Evolutionary conservation across 2,329 filamentous ascomycete species (phyloP).

Genomic region (Elsinoe ampelina): DNA sequence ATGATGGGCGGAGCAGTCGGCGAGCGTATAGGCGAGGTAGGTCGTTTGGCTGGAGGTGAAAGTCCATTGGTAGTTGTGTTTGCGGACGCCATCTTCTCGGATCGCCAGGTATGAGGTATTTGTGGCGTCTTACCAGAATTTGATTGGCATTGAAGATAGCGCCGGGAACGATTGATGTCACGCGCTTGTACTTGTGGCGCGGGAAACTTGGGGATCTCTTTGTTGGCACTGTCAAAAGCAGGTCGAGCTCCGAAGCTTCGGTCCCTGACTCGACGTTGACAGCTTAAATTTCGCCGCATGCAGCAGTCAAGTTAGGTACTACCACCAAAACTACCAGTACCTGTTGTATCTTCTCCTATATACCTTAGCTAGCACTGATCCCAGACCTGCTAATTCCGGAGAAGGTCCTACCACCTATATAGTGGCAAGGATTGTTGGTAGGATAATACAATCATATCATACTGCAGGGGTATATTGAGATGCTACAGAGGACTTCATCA

Average conservation of each 20-base stretch:
- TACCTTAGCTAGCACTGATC: no score
- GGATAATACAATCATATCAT: neutral
- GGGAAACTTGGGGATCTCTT: neutral
- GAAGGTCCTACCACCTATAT: no score
- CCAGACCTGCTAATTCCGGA: no score
- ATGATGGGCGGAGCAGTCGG: conserved; percentile 28
- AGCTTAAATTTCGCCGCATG: no score
- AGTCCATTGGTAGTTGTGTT: neutral
- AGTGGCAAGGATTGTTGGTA: no score
- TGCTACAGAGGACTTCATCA: neutral
- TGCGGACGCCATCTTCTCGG: neutral
- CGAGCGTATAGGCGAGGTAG: conserved; percentile 14
- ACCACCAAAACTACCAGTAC: no score
- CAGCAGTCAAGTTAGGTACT: no score
- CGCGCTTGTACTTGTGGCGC: conserved; percentile 5
- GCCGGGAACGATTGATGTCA: conserved; percentile 12
- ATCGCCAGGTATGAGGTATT: neutral
- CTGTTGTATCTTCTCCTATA: no score
- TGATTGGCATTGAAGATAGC: conserved; percentile 5
- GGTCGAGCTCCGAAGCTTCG: neutral
- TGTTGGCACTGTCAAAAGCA: neutral
- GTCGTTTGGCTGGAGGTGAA: conserved; percentile 1
- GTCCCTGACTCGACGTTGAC: neutral
- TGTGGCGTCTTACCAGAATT: conserved; percentile 4
- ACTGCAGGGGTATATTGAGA: neutral